Evolutionary conservation across 805 yeast genomes (phyloP).

Genomic region (Kodamaea leandrae): DNA sequence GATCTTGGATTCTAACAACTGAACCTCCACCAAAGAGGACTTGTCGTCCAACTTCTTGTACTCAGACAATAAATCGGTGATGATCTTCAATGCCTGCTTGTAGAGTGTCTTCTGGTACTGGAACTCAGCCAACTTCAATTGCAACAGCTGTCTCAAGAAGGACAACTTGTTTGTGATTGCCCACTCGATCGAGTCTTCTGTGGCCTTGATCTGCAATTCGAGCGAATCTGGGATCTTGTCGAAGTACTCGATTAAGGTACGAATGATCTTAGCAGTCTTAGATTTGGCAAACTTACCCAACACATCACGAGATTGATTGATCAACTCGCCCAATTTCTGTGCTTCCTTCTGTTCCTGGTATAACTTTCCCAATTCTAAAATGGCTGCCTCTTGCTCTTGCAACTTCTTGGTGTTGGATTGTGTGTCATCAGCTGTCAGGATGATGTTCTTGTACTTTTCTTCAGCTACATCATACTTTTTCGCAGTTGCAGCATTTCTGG

Average conservation of each 20-base stretch:
- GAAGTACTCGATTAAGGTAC: constrained; percentile 73
- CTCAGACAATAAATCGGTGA: constrained; percentile 71
- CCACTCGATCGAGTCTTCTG: constrained; percentile 84
- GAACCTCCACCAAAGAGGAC: constrained; percentile 92
- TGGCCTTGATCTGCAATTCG: constrained; percentile 69
- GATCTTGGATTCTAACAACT: constrained; percentile 82
- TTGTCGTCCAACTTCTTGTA: constrained; percentile 95
- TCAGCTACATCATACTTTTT: constrained; percentile 60
- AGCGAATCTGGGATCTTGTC: constrained; percentile 60
- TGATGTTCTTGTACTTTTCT: constrained; percentile 49
- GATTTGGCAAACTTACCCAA: constrained; percentile 86
- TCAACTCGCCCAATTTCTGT: constrained; percentile 55
- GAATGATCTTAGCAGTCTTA: constrained; percentile 88
- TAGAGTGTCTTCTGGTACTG: constrained; percentile 64
- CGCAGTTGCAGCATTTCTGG: constrained; percentile 54
- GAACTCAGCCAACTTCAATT: constrained; percentile 75
- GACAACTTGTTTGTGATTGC: constrained; percentile 78
- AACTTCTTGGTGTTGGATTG: constrained; percentile 24
- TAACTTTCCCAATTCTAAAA: constrained; percentile 71
- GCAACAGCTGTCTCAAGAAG: constrained; percentile 84
- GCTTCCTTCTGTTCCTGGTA: constrained; percentile 52
- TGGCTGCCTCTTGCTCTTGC: constrained; percentile 59
- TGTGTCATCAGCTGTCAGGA: constrained; percentile 21
- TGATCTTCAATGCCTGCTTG: constrained; percentile 69
- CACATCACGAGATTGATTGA: constrained; percentile 65